Percentiles rank a stretch among this genome's conserved stretches.
These are phyloP conservation scores for Gossypium schwendimanii DNA, from an alignment of 441 rosid genomes.

Conservation along the genomic window DNA sequence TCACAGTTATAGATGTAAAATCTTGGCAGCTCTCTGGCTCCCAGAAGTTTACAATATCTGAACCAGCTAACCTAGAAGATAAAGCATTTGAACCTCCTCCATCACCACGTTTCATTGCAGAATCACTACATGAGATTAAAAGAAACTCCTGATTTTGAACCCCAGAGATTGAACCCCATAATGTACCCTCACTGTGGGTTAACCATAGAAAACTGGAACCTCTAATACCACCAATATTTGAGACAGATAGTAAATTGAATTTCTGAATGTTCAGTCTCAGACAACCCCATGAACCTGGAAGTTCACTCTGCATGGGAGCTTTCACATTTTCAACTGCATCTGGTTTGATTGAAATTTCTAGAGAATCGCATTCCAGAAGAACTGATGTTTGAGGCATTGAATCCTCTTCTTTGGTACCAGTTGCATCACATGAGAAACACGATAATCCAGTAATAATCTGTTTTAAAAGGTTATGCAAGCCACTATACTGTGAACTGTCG, in stretches of 20 bases:
- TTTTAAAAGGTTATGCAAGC: slow-evolving; percentile 39
- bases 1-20: slow-evolving; percentile 53
- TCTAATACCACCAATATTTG: slow-evolving; percentile 63
- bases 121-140: slow-evolving; percentile 78
- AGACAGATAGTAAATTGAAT: slow-evolving; percentile 56
- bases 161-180: slow-evolving; percentile 68
- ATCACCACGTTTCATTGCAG: slow-evolving; percentile 85
- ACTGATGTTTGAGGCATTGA: slow-evolving; percentile 51
- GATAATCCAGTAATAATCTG: slow-evolving; percentile 48
- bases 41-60: slow-evolving; percentile 60
- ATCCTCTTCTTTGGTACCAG: slow-evolving; percentile 23
- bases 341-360: slow-evolving; percentile 66
- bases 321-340: slow-evolving; percentile 40
- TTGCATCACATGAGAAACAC: slow-evolving; percentile 23
- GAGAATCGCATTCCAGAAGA: slow-evolving; percentile 66
- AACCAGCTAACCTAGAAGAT: slow-evolving; percentile 82
- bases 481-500: slow-evolving; percentile 42
- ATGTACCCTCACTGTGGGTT: slow-evolving; percentile 71
- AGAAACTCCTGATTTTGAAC: slow-evolving; percentile 55
- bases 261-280: slow-evolving; percentile 58
- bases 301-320: slow-evolving; percentile 68
- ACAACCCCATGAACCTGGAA: slow-evolving; percentile 82
- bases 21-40: slow-evolving; percentile 50
- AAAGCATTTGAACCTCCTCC: slow-evolving; percentile 92
- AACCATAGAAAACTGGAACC: slow-evolving; percentile 75